phyloP scores from a whole-genome alignment of 331 rosid genomes.

The Arachis monticola region DNA sequence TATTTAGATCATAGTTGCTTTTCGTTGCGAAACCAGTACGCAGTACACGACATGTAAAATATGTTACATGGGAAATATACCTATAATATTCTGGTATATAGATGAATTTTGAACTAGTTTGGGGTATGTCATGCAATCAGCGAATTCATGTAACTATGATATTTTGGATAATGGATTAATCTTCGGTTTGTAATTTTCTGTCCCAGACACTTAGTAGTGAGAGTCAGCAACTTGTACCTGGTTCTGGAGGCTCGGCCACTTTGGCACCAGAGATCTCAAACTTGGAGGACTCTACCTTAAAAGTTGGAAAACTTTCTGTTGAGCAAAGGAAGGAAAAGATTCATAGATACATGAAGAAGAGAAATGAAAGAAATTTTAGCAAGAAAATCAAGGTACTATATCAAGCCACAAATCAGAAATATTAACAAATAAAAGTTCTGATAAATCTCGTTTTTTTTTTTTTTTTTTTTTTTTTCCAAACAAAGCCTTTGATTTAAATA shows the following conservation, averaged over 20 bases:
- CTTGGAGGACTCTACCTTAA: slow-evolving; percentile 74
- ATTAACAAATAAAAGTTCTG: not conserved
- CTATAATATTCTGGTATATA: no score
- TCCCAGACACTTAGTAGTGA: slow-evolving; percentile 67
- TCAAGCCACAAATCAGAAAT: not conserved
- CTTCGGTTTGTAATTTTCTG: not conserved
- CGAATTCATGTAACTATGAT: no score
- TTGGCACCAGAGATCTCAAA: slow-evolving; percentile 72
- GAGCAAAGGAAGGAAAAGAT: slow-evolving; percentile 95
- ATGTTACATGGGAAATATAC: no score
- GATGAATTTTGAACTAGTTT: no score
- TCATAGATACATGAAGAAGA: slow-evolving; percentile 91
- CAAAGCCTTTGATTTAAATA: no score
- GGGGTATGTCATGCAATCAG: not conserved
- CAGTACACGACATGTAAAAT: no score
- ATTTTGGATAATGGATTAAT: no score
- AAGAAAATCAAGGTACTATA: slow-evolving; percentile 88
- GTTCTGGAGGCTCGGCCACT: slow-evolving; percentile 62
- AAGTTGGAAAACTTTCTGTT: slow-evolving; percentile 87
- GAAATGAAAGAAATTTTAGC: slow-evolving; percentile 95
- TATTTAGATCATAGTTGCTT: no score
- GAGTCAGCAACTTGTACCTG: slow-evolving; percentile 67
- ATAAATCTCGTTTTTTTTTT: no score
- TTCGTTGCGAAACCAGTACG: no score
- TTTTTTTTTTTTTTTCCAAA: no score